A percentile compares a stretch with the other conserved stretches of the same genome.
Conservation (phyloP, 2,329 filamentous ascomycete species). For the Penicillium vulpinum region DNA sequence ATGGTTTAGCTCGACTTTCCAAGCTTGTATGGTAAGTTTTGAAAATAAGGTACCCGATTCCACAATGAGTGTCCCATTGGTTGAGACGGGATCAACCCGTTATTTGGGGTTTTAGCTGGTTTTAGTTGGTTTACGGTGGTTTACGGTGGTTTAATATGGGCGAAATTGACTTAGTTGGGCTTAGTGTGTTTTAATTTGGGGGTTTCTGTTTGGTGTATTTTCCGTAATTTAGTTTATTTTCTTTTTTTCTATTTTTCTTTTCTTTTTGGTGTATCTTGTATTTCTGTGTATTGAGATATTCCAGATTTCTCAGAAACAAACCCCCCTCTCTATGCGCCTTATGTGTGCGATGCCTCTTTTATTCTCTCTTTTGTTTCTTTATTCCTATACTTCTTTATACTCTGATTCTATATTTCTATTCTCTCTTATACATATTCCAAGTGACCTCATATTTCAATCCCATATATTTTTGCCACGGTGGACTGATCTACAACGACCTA, state of each 20-base stretch:
- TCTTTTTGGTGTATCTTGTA: background rate
- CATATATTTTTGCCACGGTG: slow-evolving; percentile 16
- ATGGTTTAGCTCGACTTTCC: background rate
- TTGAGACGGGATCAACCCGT: slow-evolving; percentile 10
- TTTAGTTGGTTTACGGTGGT: background rate
- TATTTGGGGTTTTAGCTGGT: background rate
- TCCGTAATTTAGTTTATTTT: slow-evolving; percentile 2
- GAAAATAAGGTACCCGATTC: slow-evolving; percentile 11
- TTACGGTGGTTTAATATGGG: too few species aligned
- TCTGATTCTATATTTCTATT: background rate
- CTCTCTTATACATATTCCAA: background rate
- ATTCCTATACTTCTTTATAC: background rate
- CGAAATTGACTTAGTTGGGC: too few species aligned
- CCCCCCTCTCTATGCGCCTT: background rate
- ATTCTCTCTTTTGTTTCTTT: background rate
- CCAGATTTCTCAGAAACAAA: background rate
- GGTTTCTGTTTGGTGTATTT: slow-evolving; percentile 1
- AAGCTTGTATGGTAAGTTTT: slow-evolving; percentile 6
- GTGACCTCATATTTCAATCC: background rate
- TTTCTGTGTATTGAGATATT: background rate
- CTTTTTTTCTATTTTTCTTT: background rate
- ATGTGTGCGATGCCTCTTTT: background rate
- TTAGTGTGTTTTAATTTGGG: background rate
- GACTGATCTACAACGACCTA: slow-evolving; percentile 27
- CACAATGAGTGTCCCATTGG: slow-evolving; percentile 6